A percentile compares a stretch with the other conserved stretches of the same genome.
These are phyloP conservation scores for Aechmea fasciata DNA, from an alignment of 176 grass and related monocot species.

Conservation along the genomic window DNA sequence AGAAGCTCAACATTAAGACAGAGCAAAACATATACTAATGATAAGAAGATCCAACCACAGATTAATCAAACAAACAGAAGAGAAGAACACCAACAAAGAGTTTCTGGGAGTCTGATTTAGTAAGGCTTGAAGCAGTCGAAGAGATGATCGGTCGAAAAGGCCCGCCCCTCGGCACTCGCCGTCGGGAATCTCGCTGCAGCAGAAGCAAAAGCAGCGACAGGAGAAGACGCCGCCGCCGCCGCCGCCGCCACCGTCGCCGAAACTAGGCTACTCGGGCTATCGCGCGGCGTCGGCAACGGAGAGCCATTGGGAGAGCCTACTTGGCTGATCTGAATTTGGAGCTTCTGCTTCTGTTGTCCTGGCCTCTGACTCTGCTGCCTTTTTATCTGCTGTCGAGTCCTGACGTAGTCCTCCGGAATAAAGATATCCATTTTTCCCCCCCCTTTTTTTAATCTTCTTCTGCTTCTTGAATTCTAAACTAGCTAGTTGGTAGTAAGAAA, in stretches of 20 bases:
- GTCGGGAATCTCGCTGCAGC: not conserved
- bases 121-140: slow-evolving; percentile 59
- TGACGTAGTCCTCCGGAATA: slow-evolving; percentile 66
- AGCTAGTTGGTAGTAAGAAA: not conserved
- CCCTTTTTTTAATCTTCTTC: too few relatives aligned
- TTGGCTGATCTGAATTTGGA: slow-evolving; percentile 23
- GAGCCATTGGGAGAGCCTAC: slow-evolving; percentile 6
- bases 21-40: too few relatives aligned
- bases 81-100: too few relatives aligned
- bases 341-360: slow-evolving; percentile 17
- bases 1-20: too few relatives aligned
- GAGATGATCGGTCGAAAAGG: slow-evolving; percentile 18
- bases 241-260: slow-evolving; percentile 4
- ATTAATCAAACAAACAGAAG: too few relatives aligned
- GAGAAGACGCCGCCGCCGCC: slow-evolving; percentile 3
- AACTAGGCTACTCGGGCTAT: slow-evolving; percentile 9
- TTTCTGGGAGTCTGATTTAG: slow-evolving; percentile 21
- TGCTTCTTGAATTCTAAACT: not conserved
- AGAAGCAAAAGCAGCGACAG: not conserved
- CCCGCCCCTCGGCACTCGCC: not conserved
- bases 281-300: not conserved
- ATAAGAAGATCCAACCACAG: too few relatives aligned
- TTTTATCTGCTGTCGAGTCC: slow-evolving; percentile 39
- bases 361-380: slow-evolving; percentile 31
- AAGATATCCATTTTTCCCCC: slow-evolving; percentile 57